Percentiles rank a stretch among this genome's conserved stretches.
These are phyloP conservation scores for Fusarium anguioides DNA, from an alignment of 2,329 filamentous ascomycete species.

Conservation along the genomic window DNA sequence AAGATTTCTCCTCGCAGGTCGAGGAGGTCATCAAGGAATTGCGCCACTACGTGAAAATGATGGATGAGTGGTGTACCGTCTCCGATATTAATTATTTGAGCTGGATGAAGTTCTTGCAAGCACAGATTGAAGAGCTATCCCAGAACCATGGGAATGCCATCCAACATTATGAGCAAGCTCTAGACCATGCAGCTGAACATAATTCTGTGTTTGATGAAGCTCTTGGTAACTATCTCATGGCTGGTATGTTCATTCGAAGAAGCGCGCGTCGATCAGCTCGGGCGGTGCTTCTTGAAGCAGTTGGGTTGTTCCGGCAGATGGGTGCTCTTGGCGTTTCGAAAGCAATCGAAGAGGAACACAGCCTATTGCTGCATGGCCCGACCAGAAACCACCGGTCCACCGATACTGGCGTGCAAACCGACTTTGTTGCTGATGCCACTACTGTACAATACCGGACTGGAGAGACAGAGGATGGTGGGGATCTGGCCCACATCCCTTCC, in stretches of 20 bases:
- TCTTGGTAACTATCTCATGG: constrained; percentile 78
- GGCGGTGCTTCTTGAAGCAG: constrained; percentile 73
- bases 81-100: constrained; percentile 77
- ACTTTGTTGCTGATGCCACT: constrained; percentile 69
- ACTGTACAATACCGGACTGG: constrained; percentile 63
- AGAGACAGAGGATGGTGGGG: constrained; percentile 58
- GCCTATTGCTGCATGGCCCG: constrained; percentile 72
- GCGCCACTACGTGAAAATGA: constrained; percentile 65
- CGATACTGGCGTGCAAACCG: constrained; percentile 77
- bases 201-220: constrained; percentile 77
- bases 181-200: constrained; percentile 78
- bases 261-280: constrained; percentile 75
- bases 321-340: constrained; percentile 76
- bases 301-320: constrained; percentile 74
- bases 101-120: constrained; percentile 76
- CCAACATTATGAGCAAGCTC: constrained; percentile 73
- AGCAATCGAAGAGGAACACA: constrained; percentile 75
- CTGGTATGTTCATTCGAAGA: constrained; percentile 74
- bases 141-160: constrained; percentile 69
- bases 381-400: constrained; percentile 66
- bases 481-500: constrained; percentile 55
- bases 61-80: constrained; percentile 71
- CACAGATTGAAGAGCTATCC: constrained; percentile 73
- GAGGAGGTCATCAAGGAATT: constrained; percentile 65
- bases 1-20: constrained; percentile 56